Conservation (phyloP, 495 filamentous ascomycete species). For the Hypoxylon fragiforme region DNA sequence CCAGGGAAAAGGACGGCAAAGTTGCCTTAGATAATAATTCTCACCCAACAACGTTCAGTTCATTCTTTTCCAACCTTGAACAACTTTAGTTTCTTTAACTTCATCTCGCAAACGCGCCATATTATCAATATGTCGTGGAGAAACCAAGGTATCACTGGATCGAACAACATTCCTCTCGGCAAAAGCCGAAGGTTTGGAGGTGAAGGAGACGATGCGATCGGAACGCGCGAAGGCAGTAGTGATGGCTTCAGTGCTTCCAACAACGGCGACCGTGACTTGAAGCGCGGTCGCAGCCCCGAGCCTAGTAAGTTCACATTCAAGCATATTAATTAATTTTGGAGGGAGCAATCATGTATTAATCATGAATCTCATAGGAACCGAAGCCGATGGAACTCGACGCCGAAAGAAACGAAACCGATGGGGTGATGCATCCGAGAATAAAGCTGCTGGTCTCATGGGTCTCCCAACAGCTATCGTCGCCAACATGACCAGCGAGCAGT, state of each 20-base stretch:
- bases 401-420: conserved; percentile 98
- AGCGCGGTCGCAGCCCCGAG: conserved; percentile 57
- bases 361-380: conserved; percentile 34
- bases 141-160: conserved; percentile 94
- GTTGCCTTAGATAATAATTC: background rate
- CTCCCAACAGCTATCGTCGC: conserved; percentile 93
- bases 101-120: conserved; percentile 3
- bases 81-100: conserved; percentile 1
- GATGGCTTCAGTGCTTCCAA: conserved; percentile 47
- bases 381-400: conserved; percentile 71
- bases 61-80: conserved; percentile 20
- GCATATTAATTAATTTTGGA: background rate
- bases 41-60: conserved; percentile 16
- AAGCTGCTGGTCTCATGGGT: conserved; percentile 96
- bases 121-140: conserved; percentile 78
- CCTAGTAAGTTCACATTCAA: conserved; percentile 38
- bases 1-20: background rate
- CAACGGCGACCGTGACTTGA: conserved; percentile 80
- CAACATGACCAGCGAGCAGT: conserved; percentile 96
- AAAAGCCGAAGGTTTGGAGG: conserved; percentile 81
- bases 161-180: conserved; percentile 96
- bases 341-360: background rate
- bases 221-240: conserved; percentile 22
- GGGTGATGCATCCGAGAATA: conserved; percentile 95
- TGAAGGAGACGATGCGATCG: conserved; percentile 60